These are phyloP conservation scores for Termitomyces sp. DNA, from an alignment of 768 basidiomycete species.

Conservation along the genomic window DNA sequence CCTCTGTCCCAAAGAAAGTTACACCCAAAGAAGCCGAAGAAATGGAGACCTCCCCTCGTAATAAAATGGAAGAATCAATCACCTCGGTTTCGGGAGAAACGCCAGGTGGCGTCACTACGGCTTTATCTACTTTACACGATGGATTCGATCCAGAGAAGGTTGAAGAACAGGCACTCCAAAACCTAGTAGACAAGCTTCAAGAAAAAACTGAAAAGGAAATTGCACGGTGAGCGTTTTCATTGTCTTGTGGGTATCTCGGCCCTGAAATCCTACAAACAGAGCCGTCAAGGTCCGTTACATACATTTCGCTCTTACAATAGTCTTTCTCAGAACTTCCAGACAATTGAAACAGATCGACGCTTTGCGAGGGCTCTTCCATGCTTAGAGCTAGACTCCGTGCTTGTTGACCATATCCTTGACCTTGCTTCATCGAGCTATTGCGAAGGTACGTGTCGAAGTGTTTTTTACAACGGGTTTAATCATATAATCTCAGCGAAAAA, in stretches of 20 bases:
- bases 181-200: constrained; percentile 74
- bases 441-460: constrained; percentile 20
- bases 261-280: constrained; percentile 15
- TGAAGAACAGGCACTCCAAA: constrained; percentile 60
- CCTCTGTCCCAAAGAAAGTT: constrained; percentile 77
- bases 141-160: constrained; percentile 32
- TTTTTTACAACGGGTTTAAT: constrained; percentile 10
- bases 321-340: constrained; percentile 32
- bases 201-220: constrained; percentile 90
- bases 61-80: constrained; percentile 6
- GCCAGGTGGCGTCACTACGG: neutral
- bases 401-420: constrained; percentile 57
- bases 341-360: constrained; percentile 78
- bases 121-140: constrained; percentile 16
- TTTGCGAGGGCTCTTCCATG: constrained; percentile 56
- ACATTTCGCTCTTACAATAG: neutral
- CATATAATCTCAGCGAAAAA: constrained; percentile 24
- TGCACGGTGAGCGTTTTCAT: constrained; percentile 39
- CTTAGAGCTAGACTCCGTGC: constrained; percentile 55
- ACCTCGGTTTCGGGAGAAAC: neutral
- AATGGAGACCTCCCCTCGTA: constrained; percentile 16
- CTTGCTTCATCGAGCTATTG: constrained; percentile 35
- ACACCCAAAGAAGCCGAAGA: constrained; percentile 23
- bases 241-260: neutral
- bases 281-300: constrained; percentile 28